Conservation (phyloP, 805 yeast species). For the Candida stauntonica region DNA sequence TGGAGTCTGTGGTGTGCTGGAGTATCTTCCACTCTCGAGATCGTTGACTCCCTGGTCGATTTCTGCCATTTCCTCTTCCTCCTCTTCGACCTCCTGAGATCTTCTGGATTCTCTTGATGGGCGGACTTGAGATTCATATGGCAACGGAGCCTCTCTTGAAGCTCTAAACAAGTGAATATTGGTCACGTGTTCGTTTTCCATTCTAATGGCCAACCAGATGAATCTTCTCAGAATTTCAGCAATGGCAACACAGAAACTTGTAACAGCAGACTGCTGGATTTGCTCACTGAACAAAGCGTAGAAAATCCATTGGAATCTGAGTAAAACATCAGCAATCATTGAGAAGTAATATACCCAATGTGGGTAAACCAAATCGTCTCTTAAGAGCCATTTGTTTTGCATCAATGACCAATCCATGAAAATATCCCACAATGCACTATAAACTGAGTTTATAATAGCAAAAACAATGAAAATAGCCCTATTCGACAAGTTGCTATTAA, state of each 20-base stretch:
- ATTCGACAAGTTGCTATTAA: slow-evolving; percentile 35
- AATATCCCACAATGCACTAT: slow-evolving; percentile 80
- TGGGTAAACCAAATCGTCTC: slow-evolving; percentile 71
- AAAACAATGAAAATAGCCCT: slow-evolving; percentile 64
- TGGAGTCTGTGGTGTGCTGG: slow-evolving; percentile 1
- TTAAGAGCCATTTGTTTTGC: slow-evolving; percentile 58
- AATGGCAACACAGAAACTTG: slow-evolving; percentile 77
- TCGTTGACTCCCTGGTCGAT: slow-evolving; percentile 5
- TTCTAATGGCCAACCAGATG: slow-evolving; percentile 86
- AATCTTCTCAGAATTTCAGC: slow-evolving; percentile 82
- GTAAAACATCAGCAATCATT: slow-evolving; percentile 63
- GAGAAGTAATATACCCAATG: slow-evolving; percentile 64
- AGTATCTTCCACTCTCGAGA: slow-evolving; percentile 7
- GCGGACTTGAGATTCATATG: slow-evolving; percentile 50
- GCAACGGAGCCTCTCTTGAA: slow-evolving; percentile 80
- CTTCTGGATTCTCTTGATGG: slow-evolving; percentile 25
- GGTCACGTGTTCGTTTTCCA: slow-evolving; percentile 94
- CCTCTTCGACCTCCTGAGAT: slow-evolving; percentile 1
- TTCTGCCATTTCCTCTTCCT: neutral
- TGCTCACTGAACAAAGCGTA: slow-evolving; percentile 74
- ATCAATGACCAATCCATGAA: slow-evolving; percentile 94
- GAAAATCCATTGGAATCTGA: slow-evolving; percentile 90
- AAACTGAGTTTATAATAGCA: slow-evolving; percentile 69
- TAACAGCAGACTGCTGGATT: slow-evolving; percentile 81
- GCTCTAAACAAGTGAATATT: slow-evolving; percentile 85